Percentiles rank a stretch among this genome's conserved stretches.
Conservation (phyloP, 441 rosid genomes). For the Kokia cookei region DNA sequence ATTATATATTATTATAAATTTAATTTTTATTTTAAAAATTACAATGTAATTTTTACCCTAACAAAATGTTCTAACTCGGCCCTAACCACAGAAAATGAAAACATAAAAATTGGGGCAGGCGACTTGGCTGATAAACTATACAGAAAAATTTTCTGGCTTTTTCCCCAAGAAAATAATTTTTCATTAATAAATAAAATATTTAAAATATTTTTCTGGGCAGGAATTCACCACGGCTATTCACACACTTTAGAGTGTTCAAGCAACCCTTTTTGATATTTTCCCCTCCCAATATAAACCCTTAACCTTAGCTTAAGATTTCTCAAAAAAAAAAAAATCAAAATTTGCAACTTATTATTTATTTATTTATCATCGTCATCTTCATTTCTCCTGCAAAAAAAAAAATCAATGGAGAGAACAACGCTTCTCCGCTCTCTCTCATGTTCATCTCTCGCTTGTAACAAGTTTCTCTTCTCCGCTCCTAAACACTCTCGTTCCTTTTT, state of each 20-base stretch:
- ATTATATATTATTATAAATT: too few species aligned
- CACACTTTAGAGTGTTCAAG: not conserved
- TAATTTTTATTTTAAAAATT: too few species aligned
- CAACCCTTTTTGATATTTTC: not conserved
- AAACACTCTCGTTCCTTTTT: slow-evolving; percentile 29
- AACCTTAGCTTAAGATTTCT: not conserved
- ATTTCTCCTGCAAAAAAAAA: not conserved
- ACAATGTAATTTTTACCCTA: too few species aligned
- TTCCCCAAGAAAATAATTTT: not conserved
- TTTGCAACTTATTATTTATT: not conserved
- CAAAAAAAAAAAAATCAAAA: not conserved
- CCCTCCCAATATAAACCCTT: not conserved
- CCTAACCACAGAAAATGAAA: not conserved
- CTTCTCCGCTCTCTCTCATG: slow-evolving; percentile 56
- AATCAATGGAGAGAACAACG: slow-evolving; percentile 19
- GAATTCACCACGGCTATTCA: not conserved
- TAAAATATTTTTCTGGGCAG: not conserved
- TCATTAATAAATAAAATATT: too few species aligned
- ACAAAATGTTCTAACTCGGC: too few species aligned
- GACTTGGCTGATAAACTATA: not conserved
- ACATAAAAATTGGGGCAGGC: not conserved
- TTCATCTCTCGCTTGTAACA: slow-evolving; percentile 36
- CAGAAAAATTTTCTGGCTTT: not conserved
- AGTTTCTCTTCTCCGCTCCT: slow-evolving; percentile 42
- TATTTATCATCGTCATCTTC: not conserved